A percentile compares a stretch with the other conserved stretches of the same genome.
phyloP scores from a whole-genome alignment of 1,284 basidiomycete genomes.

The Marasmius fiardii region DNA sequence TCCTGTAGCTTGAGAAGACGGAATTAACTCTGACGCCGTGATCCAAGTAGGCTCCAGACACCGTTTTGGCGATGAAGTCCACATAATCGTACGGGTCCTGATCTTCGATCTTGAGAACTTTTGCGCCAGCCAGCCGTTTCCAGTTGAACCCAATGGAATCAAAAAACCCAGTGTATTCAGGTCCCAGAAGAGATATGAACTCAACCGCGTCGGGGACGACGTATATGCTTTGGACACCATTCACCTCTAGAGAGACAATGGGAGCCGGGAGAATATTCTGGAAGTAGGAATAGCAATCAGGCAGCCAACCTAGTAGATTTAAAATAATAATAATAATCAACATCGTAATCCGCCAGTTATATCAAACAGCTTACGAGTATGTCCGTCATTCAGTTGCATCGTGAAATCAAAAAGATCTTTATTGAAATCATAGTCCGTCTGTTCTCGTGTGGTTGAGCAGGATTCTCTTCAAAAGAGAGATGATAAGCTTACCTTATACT shows the following conservation, averaged over 20 bases:
- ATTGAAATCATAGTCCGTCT: slow-evolving; percentile 66
- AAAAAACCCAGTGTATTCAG: slow-evolving; percentile 46
- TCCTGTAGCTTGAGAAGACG: slow-evolving; percentile 58
- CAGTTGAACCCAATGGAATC: slow-evolving; percentile 52
- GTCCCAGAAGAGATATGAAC: slow-evolving; percentile 43
- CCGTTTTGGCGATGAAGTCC: slow-evolving; percentile 51
- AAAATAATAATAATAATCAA: not conserved
- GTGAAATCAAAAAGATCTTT: slow-evolving; percentile 54
- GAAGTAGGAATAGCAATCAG: slow-evolving; percentile 52
- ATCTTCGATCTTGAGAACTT: slow-evolving; percentile 53
- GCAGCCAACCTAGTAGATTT: slow-evolving; percentile 62
- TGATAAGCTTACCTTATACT: slow-evolving; percentile 35
- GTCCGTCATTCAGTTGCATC: slow-evolving; percentile 59
- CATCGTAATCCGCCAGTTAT: not conserved
- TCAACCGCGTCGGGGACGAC: slow-evolving; percentile 55
- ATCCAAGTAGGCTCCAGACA: slow-evolving; percentile 61
- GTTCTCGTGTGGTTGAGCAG: not conserved
- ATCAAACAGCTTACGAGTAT: slow-evolving; percentile 44
- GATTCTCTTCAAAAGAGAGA: not conserved
- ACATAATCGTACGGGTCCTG: slow-evolving; percentile 53
- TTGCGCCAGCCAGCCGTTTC: slow-evolving; percentile 57
- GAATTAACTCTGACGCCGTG: slow-evolving; percentile 63
- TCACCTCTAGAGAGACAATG: slow-evolving; percentile 48
- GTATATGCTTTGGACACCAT: slow-evolving; percentile 51
- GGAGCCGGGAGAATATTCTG: slow-evolving; percentile 63